Base-by-base conservation (phyloP, 2,329 filamentous ascomycete species). In the Curvularia verruculosa region DNA sequence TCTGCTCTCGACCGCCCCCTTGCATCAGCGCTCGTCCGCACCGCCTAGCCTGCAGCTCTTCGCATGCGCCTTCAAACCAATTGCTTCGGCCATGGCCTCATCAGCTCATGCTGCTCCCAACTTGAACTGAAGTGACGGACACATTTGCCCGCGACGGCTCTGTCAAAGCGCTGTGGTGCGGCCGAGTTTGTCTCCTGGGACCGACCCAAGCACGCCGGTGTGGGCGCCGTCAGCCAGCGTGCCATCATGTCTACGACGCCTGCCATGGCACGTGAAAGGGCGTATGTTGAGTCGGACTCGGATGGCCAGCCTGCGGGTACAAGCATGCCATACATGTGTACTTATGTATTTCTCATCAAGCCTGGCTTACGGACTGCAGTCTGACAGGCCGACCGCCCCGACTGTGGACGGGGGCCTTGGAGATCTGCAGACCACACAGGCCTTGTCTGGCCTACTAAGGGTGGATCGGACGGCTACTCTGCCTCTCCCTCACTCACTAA, bases 11-110 rank as follows among this genome's bases (percentile, higher is more conserved):
- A 69, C 60, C 64, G 21, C 21, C 63, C 71, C 73, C 73, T 75
- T 75, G 73, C 73, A 75, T 70, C 67, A 56, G 66, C 69, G 66
- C 67, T 68, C 64, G 62, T 61, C 57, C 54, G 61, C 62, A 60
- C 59, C 58, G 54, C 57, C 57, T 73, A 71, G 70, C 62, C 61
- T 61, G 59, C 70, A 72, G 69, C 61, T n/a, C n/a, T 63, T 26
- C 39, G 49, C 65, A 58, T 58, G 54, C 58, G 49, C 45, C 54
- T 51, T 54, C 8, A 29, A 56, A 47, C 70, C 72, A 73, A 73
- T 72, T 41, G 24, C 60, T 58, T 45, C 15, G 29, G 31, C 54
- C 44, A 58, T 52, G 63, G 59, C 48, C 48, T 44, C 56, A 59
- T 56, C 65, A 62, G 59, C 52, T 58, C 37, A n/a, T 36, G 34